phyloP scores from a whole-genome alignment of 768 basidiomycete genomes.

The Cyathus striatus region DNA sequence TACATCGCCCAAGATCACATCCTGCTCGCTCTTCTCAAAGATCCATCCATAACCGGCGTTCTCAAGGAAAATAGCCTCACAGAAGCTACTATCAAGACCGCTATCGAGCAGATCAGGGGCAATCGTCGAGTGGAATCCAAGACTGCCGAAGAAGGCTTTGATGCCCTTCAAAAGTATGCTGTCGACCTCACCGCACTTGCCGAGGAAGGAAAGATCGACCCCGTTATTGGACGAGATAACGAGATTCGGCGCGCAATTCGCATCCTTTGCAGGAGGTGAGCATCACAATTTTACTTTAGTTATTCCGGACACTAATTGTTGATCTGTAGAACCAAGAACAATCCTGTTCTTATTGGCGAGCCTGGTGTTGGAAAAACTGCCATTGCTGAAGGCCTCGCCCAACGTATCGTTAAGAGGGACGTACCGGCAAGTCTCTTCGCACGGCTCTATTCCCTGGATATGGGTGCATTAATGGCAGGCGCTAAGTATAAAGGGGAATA shows the following conservation, averaged over 20 bases:
- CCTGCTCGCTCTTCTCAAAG: constrained; percentile 78
- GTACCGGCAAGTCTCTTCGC: constrained; percentile 73
- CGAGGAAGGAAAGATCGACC: constrained; percentile 92
- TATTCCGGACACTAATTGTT: background rate
- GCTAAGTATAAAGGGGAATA: constrained; percentile 94
- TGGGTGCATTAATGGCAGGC: constrained; percentile 94
- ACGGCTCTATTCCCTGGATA: constrained; percentile 81
- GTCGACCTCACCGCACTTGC: constrained; percentile 84
- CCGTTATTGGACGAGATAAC: constrained; percentile 89
- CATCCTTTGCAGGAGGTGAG: constrained; percentile 67
- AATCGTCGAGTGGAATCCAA: constrained; percentile 82
- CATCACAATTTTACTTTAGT: background rate
- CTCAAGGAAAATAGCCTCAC: constrained; percentile 76
- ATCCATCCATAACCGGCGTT: constrained; percentile 56
- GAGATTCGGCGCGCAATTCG: constrained; percentile 84
- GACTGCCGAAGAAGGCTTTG: constrained; percentile 88
- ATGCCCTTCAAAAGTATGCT: constrained; percentile 87
- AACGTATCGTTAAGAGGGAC: constrained; percentile 91
- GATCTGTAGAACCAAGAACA: constrained; percentile 79
- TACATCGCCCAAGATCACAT: constrained; percentile 94
- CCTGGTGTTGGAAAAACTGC: constrained; percentile 96
- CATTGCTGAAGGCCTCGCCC: constrained; percentile 92
- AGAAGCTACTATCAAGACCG: constrained; percentile 67
- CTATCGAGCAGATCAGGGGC: constrained; percentile 75
- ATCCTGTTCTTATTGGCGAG: constrained; percentile 95